Evolutionary conservation across 495 filamentous ascomycete species (phyloP), one percentile per base, ranked within the genome.

Genomic region (Aspergillus egyptiacus): DNA sequence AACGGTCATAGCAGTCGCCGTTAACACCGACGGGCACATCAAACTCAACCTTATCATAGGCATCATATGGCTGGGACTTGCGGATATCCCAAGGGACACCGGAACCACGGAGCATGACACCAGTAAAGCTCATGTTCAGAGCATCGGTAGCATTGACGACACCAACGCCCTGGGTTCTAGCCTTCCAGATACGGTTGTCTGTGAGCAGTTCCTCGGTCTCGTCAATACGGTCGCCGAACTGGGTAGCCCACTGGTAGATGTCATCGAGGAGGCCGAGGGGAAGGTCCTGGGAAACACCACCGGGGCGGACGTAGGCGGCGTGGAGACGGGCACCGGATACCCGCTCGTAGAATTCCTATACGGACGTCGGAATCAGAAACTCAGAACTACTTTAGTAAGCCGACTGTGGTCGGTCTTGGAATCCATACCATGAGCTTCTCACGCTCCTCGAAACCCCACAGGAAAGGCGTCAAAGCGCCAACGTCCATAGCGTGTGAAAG

Each of bases 361-460:
- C 31, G 53, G 20, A 23, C 14, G 11, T 38, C 7, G 7, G 10
- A 15, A 39, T 60, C 37, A 57, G 48, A n/a, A 18, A 35, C 14
- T 24, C 33, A 15, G 30, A 22, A 27, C 7, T 6, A 35, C 15
- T 11, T n/a, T 5, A 30, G 6, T 6, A 20, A 27, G 27, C 8
- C 11, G 20, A n/a, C 19, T 5, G n/a, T n/a, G 37, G 24, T 38
- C 46, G 13, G 7, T 4, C 10, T 8, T 19, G 6, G 34, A 8
- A n/a, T 24, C 73, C 73, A 61, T 73, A 89, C 91, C 94, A 99
- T 99, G 35, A 99, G 74, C 77, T 99, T 99, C 73, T 99, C 94
- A 77, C 94, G 84, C 71, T 99, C 94, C 73, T 99, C 94, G 68
- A 99, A 99, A 18, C 94, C 94, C 94, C 94, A 99, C 72, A 99